Conservation (phyloP, 75 land plant genomes). For the Sequoia sempervirens region DNA sequence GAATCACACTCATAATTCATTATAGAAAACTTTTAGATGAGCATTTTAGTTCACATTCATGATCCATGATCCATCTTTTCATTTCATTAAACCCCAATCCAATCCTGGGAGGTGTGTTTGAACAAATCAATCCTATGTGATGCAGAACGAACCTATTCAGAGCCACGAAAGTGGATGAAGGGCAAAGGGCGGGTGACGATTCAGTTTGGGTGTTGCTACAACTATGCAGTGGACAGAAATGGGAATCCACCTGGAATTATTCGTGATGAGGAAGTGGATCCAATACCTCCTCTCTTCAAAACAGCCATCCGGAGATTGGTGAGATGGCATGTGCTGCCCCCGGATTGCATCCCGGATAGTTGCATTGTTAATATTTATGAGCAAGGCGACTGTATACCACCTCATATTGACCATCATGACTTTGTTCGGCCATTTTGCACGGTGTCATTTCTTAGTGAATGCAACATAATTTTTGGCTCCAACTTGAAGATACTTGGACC, state of each 20-base stretch:
- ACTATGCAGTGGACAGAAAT: slow-evolving; percentile 85
- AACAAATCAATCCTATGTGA: neutral
- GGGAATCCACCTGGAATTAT: slow-evolving; percentile 95
- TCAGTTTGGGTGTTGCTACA: slow-evolving; percentile 95
- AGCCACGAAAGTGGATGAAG: slow-evolving; percentile 91
- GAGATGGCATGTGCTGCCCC: slow-evolving; percentile 56
- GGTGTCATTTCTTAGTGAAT: slow-evolving; percentile 52
- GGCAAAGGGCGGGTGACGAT: slow-evolving; percentile 82
- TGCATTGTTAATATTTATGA: slow-evolving; percentile 64
- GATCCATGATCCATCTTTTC: too few species aligned
- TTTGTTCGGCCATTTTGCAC: slow-evolving; percentile 66
- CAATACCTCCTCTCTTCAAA: slow-evolving; percentile 40
- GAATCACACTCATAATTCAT: too few species aligned
- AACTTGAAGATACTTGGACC: slow-evolving; percentile 40
- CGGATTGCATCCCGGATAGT: slow-evolving; percentile 55
- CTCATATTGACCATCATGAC: slow-evolving; percentile 69
- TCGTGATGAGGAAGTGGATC: slow-evolving; percentile 68
- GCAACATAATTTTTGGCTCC: slow-evolving; percentile 53
- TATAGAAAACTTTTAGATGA: too few species aligned
- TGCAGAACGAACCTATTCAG: slow-evolving; percentile 79
- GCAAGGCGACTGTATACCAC: slow-evolving; percentile 61
- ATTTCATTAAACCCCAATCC: too few species aligned
- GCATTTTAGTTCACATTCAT: too few species aligned
- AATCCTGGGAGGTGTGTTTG: too few species aligned
- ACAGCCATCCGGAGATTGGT: slow-evolving; percentile 38